phyloP scores from a whole-genome alignment of 257 asterid species.

The Sherardia arvensis region DNA sequence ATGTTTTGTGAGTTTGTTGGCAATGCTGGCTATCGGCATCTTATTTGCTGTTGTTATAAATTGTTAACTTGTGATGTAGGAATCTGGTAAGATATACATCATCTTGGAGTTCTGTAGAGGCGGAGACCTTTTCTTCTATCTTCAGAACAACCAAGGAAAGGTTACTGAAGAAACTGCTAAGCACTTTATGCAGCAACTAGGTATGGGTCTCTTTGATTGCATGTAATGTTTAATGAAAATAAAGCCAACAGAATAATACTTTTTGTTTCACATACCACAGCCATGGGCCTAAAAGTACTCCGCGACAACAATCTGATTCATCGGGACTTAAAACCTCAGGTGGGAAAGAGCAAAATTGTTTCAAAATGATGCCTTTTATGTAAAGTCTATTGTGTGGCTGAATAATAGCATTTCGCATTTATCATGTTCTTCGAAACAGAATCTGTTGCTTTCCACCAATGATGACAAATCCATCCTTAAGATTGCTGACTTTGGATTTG shows the following conservation, averaged over 20 bases:
- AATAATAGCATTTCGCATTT: background rate
- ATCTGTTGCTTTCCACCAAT: constrained; percentile 36
- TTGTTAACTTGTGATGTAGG: constrained; percentile 40
- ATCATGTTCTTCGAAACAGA: constrained; percentile 20
- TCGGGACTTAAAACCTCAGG: constrained; percentile 98
- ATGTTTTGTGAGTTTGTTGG: background rate
- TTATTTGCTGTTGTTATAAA: constrained; percentile 2
- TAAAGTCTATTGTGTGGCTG: background rate
- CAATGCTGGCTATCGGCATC: background rate
- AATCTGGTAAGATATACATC: constrained; percentile 75
- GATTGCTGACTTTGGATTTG: constrained; percentile 63
- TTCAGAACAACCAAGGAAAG: constrained; percentile 63
- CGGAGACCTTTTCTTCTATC: constrained; percentile 76
- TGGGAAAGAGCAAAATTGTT: constrained; percentile 15
- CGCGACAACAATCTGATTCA: constrained; percentile 79
- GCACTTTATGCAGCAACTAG: constrained; percentile 90
- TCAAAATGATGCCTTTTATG: background rate
- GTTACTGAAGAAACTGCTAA: constrained; percentile 80
- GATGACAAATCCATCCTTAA: constrained; percentile 33
- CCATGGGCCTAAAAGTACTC: constrained; percentile 81
- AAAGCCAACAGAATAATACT: background rate
- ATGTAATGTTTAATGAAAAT: background rate
- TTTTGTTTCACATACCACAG: constrained; percentile 29
- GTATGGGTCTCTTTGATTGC: constrained; percentile 21
- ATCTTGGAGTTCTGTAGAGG: constrained; percentile 91